Evolutionary conservation across 805 yeast species (phyloP).

Genomic region (Candida vartiovaarae): DNA sequence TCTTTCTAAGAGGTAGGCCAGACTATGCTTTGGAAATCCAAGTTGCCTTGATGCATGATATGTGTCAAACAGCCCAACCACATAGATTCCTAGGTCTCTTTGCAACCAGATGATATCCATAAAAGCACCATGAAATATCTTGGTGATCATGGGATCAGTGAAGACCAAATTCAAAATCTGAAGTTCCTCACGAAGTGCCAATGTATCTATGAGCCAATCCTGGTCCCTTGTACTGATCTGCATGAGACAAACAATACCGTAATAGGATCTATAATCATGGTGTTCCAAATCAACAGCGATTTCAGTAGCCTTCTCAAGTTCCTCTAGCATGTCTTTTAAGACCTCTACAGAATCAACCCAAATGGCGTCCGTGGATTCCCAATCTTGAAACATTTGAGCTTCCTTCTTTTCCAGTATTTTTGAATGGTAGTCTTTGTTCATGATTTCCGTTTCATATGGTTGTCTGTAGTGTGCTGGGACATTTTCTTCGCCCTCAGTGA

Average conservation of each 20-base stretch:
- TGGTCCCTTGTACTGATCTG: constrained; percentile 77
- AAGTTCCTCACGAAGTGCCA: constrained; percentile 69
- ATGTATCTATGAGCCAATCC: constrained; percentile 85
- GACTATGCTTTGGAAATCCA: constrained; percentile 74
- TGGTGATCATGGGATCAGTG: constrained; percentile 72
- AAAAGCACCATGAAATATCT: constrained; percentile 92
- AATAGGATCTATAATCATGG: constrained; percentile 85
- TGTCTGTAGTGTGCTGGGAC: constrained; percentile 61
- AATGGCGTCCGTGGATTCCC: constrained; percentile 56
- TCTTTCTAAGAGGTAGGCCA: constrained; percentile 76
- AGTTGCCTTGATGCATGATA: constrained; percentile 78
- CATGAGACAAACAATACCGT: constrained; percentile 89
- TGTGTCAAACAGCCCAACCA: constrained; percentile 89
- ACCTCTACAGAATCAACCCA: constrained; percentile 64
- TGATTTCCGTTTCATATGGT: constrained; percentile 77
- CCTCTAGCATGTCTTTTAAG: constrained; percentile 47
- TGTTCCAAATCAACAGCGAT: constrained; percentile 95
- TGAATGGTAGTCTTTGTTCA: constrained; percentile 60
- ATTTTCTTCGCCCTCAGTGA: constrained; percentile 32
- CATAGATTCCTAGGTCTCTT: constrained; percentile 85
- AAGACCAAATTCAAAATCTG: constrained; percentile 63
- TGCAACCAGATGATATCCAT: constrained; percentile 98
- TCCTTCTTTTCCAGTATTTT: constrained; percentile 38
- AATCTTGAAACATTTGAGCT: constrained; percentile 48
- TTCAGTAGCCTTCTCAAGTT: constrained; percentile 44